Evolutionary conservation across 345 rosid genomes (phyloP), one percentile per base, ranked within the genome.

Genomic region (Boechera stricta): DNA sequence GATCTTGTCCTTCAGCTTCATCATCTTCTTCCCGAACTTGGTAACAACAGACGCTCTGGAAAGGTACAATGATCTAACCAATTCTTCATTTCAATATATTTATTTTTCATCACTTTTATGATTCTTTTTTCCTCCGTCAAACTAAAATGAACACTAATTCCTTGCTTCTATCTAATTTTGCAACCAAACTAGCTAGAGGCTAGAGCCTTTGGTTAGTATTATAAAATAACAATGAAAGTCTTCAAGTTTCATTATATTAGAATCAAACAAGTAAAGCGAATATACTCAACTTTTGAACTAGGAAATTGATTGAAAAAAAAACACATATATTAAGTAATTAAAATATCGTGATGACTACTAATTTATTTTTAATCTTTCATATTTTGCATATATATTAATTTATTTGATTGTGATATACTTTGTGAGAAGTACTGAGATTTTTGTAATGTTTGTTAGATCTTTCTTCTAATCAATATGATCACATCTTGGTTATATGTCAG

Each of bases 1-100:
- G 97, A 94, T 81, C 97, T 94, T 64, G 91, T 94, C 65, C 71
- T 93, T 65, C 90, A 86, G 84, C 83, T 94, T 72, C 97, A 91
- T 68, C 94, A 89, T 53, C 93, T 94, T 77, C 90, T 90, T 53
- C 97, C 97, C 24, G 94, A 91, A 85, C 82, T 91, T 76, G 86
- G 90, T 28, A 77, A 47, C 12, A 85, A 76, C 62, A 80, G 86
- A 38, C 84, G 88, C 54, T 85, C 96, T 10, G 91, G 85, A 73
- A 89, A 89, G 93, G 97, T 91, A 33, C 24, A 41, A 0, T 69
- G 39, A n/a, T 33, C 32, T 44, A 18, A 41, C 35, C 54, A 39
- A 5, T 52, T 61, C 18, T 73, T 52, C 53, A 62, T 52, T n/a
- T 39, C 4, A 48, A 15, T 7, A 1, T 42, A 5, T 24, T 12